Percentiles rank a stretch among this genome's conserved stretches.
Evolutionary conservation across 2,329 filamentous ascomycete species (phyloP).

Genomic region (Penicillium sp.): DNA sequence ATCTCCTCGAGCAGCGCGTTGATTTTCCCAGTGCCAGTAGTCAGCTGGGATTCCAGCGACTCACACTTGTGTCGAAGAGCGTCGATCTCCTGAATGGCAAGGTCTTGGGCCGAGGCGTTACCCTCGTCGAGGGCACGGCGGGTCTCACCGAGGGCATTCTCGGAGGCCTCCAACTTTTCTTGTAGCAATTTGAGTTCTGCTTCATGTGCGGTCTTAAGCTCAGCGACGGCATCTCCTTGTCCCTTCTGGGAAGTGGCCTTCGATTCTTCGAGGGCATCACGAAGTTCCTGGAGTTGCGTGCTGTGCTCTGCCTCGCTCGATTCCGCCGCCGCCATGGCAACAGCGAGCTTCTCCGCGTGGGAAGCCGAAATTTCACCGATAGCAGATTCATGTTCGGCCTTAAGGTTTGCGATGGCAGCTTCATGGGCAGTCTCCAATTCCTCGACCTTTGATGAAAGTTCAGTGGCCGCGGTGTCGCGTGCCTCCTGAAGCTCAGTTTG

Average conservation of each 20-base stretch:
- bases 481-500: constrained; percentile 29
- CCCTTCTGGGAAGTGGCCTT: constrained; percentile 24
- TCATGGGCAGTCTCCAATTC: constrained; percentile 26
- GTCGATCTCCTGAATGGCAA: constrained; percentile 31
- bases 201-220: constrained; percentile 27
- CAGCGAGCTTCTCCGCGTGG: constrained; percentile 30
- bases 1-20: constrained; percentile 30
- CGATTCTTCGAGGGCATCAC: constrained; percentile 27
- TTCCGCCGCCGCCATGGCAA: constrained; percentile 27
- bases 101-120: constrained; percentile 26
- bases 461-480: constrained; percentile 16
- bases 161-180: constrained; percentile 28
- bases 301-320: constrained; percentile 24
- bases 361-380: constrained; percentile 21
- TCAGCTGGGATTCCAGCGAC: constrained; percentile 27
- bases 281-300: constrained; percentile 30
- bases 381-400: constrained; percentile 23
- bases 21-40: constrained; percentile 27
- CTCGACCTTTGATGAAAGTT: constrained; percentile 20
- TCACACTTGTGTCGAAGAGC: constrained; percentile 30
- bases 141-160: constrained; percentile 28
- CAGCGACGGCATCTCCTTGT: constrained; percentile 24
- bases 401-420: constrained; percentile 23
- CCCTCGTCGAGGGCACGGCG: constrained; percentile 30
- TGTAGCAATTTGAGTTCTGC: constrained; percentile 28